These are phyloP conservation scores for Mycena sanguinolenta DNA, from an alignment of 768 basidiomycete genomes.

Conservation along the genomic window DNA sequence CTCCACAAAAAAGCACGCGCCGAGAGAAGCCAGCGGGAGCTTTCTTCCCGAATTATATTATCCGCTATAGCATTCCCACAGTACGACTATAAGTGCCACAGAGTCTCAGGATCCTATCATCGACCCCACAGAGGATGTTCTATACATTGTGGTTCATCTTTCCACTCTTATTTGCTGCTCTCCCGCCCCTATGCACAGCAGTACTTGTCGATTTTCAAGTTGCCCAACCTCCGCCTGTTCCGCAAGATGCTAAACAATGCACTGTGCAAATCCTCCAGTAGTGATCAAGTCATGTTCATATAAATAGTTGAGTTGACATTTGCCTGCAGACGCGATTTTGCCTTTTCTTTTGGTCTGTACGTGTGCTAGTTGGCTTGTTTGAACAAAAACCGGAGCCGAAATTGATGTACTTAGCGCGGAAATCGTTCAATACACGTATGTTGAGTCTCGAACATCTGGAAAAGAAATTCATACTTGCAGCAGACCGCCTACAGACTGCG, in stretches of 20 bases:
- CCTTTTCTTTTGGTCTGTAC: conserved; percentile 77
- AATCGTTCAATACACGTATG: conserved; percentile 72
- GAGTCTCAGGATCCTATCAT: too few species aligned
- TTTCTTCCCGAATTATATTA: too few species aligned
- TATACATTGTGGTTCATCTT: conserved; percentile 29
- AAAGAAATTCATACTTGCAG: not conserved
- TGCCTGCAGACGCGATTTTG: conserved; percentile 75
- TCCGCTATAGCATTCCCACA: too few species aligned
- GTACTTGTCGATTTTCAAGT: conserved; percentile 78
- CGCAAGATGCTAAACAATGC: conserved; percentile 70
- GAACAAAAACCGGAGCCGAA: too few species aligned
- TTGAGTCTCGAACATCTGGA: not conserved
- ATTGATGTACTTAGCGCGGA: conserved; percentile 65
- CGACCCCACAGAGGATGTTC: too few species aligned
- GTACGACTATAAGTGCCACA: too few species aligned
- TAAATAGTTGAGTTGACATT: conserved; percentile 6
- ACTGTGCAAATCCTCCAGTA: conserved; percentile 76
- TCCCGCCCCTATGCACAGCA: conserved; percentile 51
- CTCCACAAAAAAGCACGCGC: too few species aligned
- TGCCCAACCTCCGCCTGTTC: conserved; percentile 79
- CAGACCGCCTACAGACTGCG: conserved; percentile 82
- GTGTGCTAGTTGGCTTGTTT: conserved; percentile 32
- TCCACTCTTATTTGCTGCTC: conserved; percentile 32
- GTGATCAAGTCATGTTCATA: conserved; percentile 7
- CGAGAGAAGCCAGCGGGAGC: too few species aligned